Conservation (phyloP, 352 stramenopile genomes). For the Elongisporangium prolatum region DNA sequence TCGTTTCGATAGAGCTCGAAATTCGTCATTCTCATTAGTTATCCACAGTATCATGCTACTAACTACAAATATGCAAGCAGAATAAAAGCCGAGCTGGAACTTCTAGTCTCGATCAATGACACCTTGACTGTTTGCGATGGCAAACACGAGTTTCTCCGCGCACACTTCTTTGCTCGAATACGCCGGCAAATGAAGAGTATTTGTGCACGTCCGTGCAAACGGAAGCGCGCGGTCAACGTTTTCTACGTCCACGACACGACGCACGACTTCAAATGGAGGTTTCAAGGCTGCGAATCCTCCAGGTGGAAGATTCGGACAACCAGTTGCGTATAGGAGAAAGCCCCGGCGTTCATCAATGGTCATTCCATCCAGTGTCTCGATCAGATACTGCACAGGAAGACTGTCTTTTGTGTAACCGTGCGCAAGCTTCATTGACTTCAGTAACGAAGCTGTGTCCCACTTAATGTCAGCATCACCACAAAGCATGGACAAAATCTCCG, state of each 20-base stretch:
- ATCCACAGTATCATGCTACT: background rate
- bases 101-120: constrained; percentile 83
- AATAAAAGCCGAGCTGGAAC: background rate
- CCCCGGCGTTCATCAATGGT: constrained; percentile 41
- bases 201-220: constrained; percentile 83
- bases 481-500: constrained; percentile 58
- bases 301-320: constrained; percentile 74
- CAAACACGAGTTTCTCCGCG: constrained; percentile 56
- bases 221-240: constrained; percentile 73
- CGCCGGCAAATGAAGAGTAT: constrained; percentile 78
- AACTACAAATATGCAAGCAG: background rate
- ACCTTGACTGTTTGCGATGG: constrained; percentile 73
- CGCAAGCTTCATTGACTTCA: constrained; percentile 69
- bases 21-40: too few species aligned
- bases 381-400: constrained; percentile 58
- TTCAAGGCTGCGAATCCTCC: constrained; percentile 65
- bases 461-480: constrained; percentile 72
- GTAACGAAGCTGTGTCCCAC: constrained; percentile 61
- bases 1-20: background rate
- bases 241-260: constrained; percentile 61
- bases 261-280: constrained; percentile 78
- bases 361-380: constrained; percentile 72
- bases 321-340: constrained; percentile 80
- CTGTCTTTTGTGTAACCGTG: constrained; percentile 83
- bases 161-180: constrained; percentile 75